These are phyloP conservation scores for Phanerochaete carnosa DNA, from an alignment of 768 basidiomycete genomes.

Conservation along the genomic window DNA sequence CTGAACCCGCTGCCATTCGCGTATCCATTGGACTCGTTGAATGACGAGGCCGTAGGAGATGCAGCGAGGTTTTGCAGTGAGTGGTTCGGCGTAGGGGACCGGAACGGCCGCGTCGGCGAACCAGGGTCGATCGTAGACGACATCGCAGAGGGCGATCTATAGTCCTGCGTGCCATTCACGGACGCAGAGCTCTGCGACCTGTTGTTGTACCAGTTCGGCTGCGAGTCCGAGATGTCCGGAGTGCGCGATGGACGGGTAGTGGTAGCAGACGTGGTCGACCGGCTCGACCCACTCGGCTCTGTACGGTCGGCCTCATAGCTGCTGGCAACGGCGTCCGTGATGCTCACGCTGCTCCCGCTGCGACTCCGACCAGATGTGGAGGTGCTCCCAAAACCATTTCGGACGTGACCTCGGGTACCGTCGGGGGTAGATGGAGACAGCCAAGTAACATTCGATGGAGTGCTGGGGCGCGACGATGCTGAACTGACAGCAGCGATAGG, in stretches of 20 bases:
- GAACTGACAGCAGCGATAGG: slow-evolving; percentile 28
- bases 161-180: slow-evolving; percentile 13
- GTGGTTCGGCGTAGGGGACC: slow-evolving; percentile 57
- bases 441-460: slow-evolving; percentile 82
- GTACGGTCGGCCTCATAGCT: slow-evolving; percentile 29
- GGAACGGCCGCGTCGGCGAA: slow-evolving; percentile 40
- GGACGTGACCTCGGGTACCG: slow-evolving; percentile 15
- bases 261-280: background rate
- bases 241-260: slow-evolving; percentile 48
- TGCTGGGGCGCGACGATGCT: slow-evolving; percentile 43
- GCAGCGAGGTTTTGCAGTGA: slow-evolving; percentile 50
- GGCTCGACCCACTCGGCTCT: slow-evolving; percentile 28
- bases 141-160: slow-evolving; percentile 44
- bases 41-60: slow-evolving; percentile 52
- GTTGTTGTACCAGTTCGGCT: slow-evolving; percentile 47
- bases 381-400: slow-evolving; percentile 44
- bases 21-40: slow-evolving; percentile 35
- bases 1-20: slow-evolving; percentile 24
- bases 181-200: slow-evolving; percentile 23
- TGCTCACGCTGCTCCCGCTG: slow-evolving; percentile 27
- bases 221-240: slow-evolving; percentile 59
- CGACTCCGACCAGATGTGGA: slow-evolving; percentile 23
- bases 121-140: slow-evolving; percentile 45
- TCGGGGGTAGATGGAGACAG: slow-evolving; percentile 35
- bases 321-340: slow-evolving; percentile 17